Evolutionary conservation across 306 rosid genomes (phyloP).

Genomic region (Cajanus cajan): DNA sequence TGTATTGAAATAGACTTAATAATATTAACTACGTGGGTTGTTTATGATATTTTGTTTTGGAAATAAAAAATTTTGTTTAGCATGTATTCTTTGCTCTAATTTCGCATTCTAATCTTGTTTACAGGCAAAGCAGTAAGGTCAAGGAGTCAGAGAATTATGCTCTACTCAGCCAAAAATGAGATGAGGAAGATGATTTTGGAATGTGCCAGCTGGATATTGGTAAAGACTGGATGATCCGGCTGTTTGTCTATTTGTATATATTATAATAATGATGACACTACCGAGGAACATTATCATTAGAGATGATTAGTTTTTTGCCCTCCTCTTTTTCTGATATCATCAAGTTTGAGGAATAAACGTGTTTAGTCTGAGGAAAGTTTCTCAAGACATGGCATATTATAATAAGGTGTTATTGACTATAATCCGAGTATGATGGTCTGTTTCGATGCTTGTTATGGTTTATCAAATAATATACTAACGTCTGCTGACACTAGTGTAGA

Average conservation of each 20-base stretch:
- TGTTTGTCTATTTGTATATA: conserved; percentile 41
- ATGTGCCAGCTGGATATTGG: conserved; percentile 25
- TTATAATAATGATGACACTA: not conserved
- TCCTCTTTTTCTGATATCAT: not conserved
- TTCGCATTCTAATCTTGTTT: not conserved
- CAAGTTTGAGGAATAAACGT: conserved; percentile 10
- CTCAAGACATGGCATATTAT: conserved; percentile 19
- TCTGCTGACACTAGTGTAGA: no score
- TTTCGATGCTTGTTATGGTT: not conserved
- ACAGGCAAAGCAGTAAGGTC: conserved; percentile 74
- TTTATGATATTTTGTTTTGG: not conserved
- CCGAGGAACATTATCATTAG: conserved; percentile 24
- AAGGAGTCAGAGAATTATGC: conserved; percentile 11
- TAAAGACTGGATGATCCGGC: conserved; percentile 21
- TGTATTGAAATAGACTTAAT: no score
- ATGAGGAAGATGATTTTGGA: conserved; percentile 30
- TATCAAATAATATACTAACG: not conserved
- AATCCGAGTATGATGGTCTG: not conserved
- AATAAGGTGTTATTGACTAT: conserved; percentile 11
- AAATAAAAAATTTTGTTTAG: not conserved
- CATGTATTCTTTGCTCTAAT: not conserved
- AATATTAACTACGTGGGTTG: not conserved
- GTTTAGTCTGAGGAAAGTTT: conserved; percentile 27
- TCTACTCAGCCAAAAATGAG: no score
- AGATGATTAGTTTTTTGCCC: not conserved